Evolutionary conservation across 768 basidiomycete species (phyloP), one percentile per base, ranked within the genome.

Genomic region (Hysterangium stoloniferum): DNA sequence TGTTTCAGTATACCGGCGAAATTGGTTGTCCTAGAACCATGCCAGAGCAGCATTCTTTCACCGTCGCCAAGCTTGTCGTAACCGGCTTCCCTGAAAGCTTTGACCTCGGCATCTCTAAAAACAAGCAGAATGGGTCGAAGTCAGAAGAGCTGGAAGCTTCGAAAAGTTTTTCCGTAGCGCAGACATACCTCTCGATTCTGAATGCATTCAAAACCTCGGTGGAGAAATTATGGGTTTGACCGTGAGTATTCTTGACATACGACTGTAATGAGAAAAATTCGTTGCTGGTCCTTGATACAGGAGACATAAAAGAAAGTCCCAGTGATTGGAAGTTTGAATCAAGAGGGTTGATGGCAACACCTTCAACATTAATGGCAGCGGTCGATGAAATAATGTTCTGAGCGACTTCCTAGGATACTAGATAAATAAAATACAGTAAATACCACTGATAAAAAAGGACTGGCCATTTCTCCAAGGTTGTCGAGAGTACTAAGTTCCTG

Each of bases 1-100:
- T 82, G 79, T 61, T 72, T 74, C 33, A 81, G 63, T 44, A 82
- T 82, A 64, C 77, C 77, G 37, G 77, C 78, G 61, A 80, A 82
- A 58, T 82, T 81, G 24, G 80, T 80, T 4, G 76, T 72, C 25
- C 80, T 63, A 27, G 77, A 79, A 8, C 80, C 80, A 54, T 82
- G 80, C 80, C 80, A 82, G 35, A 82, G 64, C 33, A 82, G 64
- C 52, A 80, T 61, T 9, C 78, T 68, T 31, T 80, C 74, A 31
- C 79, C 78, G 33, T 71, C 66, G 2, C 48, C 58, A 13, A 77
- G 62, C 13, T 67, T 59, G 46, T 71, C 66, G 45, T 66, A 74
- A 9, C 76, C 76, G 25, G 64, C 70, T n/a, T 68, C 61, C n/a
- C 62, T 64, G 70, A 72, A 82, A 4, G 62, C 62, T 20, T 66